Evolutionary conservation across 768 basidiomycete genomes (phyloP), one percentile per base, ranked within the genome.

Genomic region (Pleurotus giganteus): DNA sequence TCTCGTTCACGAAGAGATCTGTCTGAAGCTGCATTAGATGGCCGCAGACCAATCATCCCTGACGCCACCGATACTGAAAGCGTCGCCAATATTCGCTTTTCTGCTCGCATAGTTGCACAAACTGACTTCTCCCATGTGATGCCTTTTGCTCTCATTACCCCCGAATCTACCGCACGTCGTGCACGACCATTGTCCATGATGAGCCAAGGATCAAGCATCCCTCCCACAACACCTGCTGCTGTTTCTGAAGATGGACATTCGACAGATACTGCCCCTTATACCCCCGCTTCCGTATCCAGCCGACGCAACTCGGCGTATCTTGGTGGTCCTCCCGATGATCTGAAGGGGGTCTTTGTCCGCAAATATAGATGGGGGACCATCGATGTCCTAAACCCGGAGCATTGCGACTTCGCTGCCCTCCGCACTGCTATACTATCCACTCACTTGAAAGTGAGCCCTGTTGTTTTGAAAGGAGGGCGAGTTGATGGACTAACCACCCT

Each of bases 321-420:
- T 39, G 67, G 77, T n/a, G 74, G 75, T 29, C 82, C 83, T 21
- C 88, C 86, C 21, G 82, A 84, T 19, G 80, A 85, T 65, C 69
- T 91, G 65, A 82, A 80, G 69, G 89, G 91, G 46, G 77, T 88
- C 53, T 93, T 93, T 65, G 75, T 82, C 29, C 74, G 93, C 58
- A 85, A 82, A 65, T 95, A 88, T 68, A 74, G 91, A 61, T 96
- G 94, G 94, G 94, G 94, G 31, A 88, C 80, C 42, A 79, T 95
- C 56, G 89, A 94, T 68, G 91, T 94, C 53, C 81, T 94, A 46
- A 78, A 91, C 69, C 90, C 92, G 50, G 78, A 77, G 26, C 93
- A 96, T 60, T 94, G 90, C 61, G 94, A 97, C 70, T 94, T 93
- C 67, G 81, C 88, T 34, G 85, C 89, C 58, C 72, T 97, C 68